phyloP scores from a whole-genome alignment of 306 rosid genomes.

The Fragaria iinumae region DNA sequence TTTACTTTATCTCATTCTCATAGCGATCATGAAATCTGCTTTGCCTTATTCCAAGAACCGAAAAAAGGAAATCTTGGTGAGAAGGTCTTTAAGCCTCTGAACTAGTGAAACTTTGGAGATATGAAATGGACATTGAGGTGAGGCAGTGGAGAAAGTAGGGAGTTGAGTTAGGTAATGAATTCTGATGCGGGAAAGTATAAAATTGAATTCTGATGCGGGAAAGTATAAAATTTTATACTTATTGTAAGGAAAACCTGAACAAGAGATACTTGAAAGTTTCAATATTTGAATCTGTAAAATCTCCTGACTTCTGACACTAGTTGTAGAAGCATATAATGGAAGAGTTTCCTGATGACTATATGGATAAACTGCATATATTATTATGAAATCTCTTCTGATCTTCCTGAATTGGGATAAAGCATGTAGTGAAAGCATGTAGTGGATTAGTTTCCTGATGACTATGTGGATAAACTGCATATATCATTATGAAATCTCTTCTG shows the following conservation, averaged over 20 bases:
- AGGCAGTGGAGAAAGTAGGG: neutral
- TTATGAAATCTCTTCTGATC: neutral
- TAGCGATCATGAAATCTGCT: neutral
- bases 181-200: neutral
- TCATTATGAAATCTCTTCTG: neutral
- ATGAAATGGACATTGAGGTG: neutral
- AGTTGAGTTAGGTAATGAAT: neutral
- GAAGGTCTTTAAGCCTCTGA: neutral
- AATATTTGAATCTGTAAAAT: neutral
- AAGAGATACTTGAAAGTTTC: neutral
- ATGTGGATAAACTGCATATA: neutral
- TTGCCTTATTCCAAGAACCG: neutral
- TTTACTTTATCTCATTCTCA: neutral
- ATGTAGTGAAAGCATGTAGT: neutral
- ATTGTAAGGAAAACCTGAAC: no score
- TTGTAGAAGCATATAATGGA: neutral
- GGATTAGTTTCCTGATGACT: neutral
- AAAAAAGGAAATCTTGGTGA: neutral
- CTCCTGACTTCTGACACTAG: neutral
- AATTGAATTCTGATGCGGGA: neutral
- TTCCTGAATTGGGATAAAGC: conserved; percentile 8
- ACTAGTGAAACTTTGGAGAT: neutral
- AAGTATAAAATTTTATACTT: neutral
- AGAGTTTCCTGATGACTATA: neutral
- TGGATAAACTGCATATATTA: neutral